These are phyloP conservation scores for Trametes polyzona DNA, from an alignment of 1,284 basidiomycete species.

Conservation along the genomic window DNA sequence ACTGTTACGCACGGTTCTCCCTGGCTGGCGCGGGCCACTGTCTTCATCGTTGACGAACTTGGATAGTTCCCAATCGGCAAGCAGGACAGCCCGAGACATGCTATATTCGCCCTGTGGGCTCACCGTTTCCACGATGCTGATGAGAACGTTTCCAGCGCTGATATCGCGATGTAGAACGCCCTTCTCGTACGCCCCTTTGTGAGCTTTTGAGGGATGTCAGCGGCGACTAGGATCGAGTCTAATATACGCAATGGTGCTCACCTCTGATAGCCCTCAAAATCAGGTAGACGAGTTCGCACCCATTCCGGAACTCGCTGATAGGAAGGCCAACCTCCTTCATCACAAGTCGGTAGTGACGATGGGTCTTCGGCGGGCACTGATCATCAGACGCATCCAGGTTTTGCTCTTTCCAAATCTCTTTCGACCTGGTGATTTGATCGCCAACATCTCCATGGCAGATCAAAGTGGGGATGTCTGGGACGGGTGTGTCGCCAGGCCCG, in stretches of 20 bases:
- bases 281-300: conserved; percentile 1
- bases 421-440: too few relatives aligned
- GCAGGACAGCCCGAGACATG: neutral
- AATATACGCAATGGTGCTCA: too few relatives aligned
- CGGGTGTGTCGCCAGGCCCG: too few relatives aligned
- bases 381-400: too few relatives aligned
- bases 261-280: too few relatives aligned
- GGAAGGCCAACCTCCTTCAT: conserved; percentile 25
- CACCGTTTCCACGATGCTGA: neutral
- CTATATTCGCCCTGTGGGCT: neutral
- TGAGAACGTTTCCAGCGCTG: neutral
- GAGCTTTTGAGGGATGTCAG: too few relatives aligned
- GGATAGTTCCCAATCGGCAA: conserved; percentile 13
- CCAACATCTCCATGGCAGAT: conserved; percentile 11
- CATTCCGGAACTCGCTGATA: conserved; percentile 6
- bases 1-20: too few relatives aligned
- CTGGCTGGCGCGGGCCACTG: too few relatives aligned
- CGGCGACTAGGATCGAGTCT: too few relatives aligned
- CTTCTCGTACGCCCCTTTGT: conserved; percentile 3
- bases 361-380: conserved; percentile 5
- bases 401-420: neutral
- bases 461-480: neutral
- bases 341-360: conserved; percentile 22
- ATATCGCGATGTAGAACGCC: neutral
- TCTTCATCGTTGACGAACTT: neutral